Base-by-base conservation (phyloP, 257 asterid species). In the Nicotiana benthamiana region DNA sequence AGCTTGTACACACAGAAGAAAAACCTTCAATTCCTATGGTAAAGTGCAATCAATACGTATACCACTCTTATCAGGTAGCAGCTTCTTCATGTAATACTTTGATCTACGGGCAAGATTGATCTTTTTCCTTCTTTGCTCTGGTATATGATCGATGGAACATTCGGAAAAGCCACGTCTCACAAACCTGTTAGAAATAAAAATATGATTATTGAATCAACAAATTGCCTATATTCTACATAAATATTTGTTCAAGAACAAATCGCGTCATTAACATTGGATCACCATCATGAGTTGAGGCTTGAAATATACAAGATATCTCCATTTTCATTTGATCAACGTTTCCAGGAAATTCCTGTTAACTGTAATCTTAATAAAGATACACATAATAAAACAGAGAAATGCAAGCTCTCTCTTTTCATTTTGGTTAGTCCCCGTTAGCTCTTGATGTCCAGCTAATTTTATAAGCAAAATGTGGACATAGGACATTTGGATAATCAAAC, bases 111-210 rank as follows among this genome's bases (percentile, higher is more conserved):
- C 89, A 5, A 92, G 86, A 48, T 96, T 88, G 79, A 96, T 96
- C 89, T 66, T 89, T 80, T 92, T 86, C 90, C 94, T 90, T 89
- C 91, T 90, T 87, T 84, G 86, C 80, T 88, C 89, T 1, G 99
- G 99, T 90, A 94, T 82, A 82, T 63, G 64, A 57, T 91, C 97
- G 16, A 94, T 87, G 52, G 91, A 88, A 82, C 97, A 92, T 64
- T 96, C 98, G 0, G 90, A 83, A 88, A 96, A 96, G 11, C 99
- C 99, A 20, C 99, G 99, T 80, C 97, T 89, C 40, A 92, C 94
- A 84, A 96, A 96, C 99, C 99, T 96, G 86, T 53, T 81, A 62
- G 75, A 81, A 13, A 40, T 20, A 36, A 59, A 40, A 43, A 28
- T 1, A 64, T 30, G 62, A 56, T 2, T 56, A 6, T 56, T 56